Conservation (phyloP, 164 flowering plant species). For the Cinnamomum micranthum region DNA sequence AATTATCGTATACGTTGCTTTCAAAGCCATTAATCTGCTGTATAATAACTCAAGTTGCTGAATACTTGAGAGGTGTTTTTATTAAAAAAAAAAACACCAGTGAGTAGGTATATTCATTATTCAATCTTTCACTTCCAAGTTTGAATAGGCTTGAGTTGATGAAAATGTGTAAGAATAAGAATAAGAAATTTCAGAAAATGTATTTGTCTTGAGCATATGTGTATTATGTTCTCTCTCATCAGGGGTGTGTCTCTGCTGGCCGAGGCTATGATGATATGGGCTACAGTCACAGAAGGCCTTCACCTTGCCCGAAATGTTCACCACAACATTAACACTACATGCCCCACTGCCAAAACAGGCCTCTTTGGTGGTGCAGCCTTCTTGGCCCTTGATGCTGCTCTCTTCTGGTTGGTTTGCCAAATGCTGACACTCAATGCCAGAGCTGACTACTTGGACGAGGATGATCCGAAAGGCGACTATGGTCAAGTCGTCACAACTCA, state of each 20-base stretch:
- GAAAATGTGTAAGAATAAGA: too few relatives aligned
- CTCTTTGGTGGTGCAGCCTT: slow-evolving; percentile 50
- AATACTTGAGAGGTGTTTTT: too few relatives aligned
- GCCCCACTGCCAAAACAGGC: slow-evolving; percentile 46
- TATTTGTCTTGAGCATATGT: too few relatives aligned
- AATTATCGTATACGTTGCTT: too few relatives aligned
- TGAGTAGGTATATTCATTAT: too few relatives aligned
- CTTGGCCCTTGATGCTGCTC: slow-evolving; percentile 33
- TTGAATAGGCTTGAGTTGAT: too few relatives aligned
- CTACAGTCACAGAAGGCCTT: slow-evolving; percentile 60
- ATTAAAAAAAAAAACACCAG: too few relatives aligned
- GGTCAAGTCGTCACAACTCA: slow-evolving; percentile 31
- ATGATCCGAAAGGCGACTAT: slow-evolving; percentile 37
- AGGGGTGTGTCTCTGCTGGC: slow-evolving; percentile 60
- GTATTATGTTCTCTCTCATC: background rate
- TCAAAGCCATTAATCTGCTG: too few relatives aligned
- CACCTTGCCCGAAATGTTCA: slow-evolving; percentile 41
- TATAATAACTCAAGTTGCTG: too few relatives aligned
- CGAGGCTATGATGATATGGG: slow-evolving; percentile 62
- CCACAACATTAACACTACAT: slow-evolving; percentile 14
- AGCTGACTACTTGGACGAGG: slow-evolving; percentile 32
- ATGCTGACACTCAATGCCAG: slow-evolving; percentile 41
- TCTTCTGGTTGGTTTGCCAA: slow-evolving; percentile 46
- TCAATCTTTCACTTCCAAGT: too few relatives aligned
- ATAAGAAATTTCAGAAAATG: too few relatives aligned